These are phyloP conservation scores for Calycina marina DNA, from an alignment of 2,329 filamentous ascomycete genomes.

Conservation along the genomic window DNA sequence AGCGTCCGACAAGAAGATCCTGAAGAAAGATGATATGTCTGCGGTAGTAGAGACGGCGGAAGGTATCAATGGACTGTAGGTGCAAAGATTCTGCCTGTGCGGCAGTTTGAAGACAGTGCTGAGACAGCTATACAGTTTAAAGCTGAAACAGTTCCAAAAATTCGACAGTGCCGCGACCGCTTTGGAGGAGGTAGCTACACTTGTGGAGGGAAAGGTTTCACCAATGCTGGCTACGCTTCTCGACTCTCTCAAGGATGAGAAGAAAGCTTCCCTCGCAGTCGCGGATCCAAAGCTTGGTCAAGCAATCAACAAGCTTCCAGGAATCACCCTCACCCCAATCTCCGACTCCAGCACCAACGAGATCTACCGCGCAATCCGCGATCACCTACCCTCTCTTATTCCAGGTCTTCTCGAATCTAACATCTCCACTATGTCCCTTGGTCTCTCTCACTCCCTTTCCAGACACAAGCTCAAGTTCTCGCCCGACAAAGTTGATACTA, in stretches of 20 bases:
- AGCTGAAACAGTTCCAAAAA: conserved; percentile 94
- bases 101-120: conserved; percentile 8
- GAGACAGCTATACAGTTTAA: conserved; percentile 42
- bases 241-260: conserved; percentile 87
- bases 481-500: conserved; percentile 95
- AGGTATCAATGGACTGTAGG: conserved; percentile 74
- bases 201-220: conserved; percentile 91
- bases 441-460: conserved; percentile 92
- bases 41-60: conserved; percentile 66
- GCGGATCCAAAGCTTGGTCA: conserved; percentile 85
- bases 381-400: conserved; percentile 79
- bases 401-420: conserved; percentile 75
- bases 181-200: conserved; percentile 74
- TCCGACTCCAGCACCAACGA: conserved; percentile 74
- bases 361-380: conserved; percentile 85
- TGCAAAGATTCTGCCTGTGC: conserved; percentile 18
- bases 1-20: conserved; percentile 94
- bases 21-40: conserved; percentile 72
- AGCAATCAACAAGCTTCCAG: conserved; percentile 82
- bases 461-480: conserved; percentile 98
- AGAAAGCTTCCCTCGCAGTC: conserved; percentile 88
- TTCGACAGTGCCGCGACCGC: conserved; percentile 88
- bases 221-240: conserved; percentile 71
- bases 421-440: conserved; percentile 85
- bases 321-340: conserved; percentile 71